These are phyloP conservation scores for Carallia brachiata DNA, from an alignment of 345 rosid genomes.

Conservation along the genomic window DNA sequence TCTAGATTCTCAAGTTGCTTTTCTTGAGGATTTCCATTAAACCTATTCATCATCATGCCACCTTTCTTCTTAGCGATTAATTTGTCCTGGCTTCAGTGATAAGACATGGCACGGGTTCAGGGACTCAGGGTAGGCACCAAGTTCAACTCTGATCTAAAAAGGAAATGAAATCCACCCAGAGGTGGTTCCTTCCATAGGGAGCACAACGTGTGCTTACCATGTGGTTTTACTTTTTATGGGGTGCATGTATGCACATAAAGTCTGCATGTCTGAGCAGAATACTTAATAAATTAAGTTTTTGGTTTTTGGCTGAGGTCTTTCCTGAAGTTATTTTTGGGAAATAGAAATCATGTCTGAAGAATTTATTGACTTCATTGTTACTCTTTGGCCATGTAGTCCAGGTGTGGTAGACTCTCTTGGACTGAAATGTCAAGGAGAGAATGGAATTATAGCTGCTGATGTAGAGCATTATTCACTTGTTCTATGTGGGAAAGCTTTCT, in stretches of 20 bases:
- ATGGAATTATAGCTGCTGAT: constrained; percentile 37
- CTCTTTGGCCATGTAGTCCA: constrained; percentile 12
- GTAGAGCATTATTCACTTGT: constrained; percentile 34
- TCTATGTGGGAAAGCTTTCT: constrained; percentile 33
- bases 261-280: no score
- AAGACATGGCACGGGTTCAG: no score
- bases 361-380: neutral
- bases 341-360: neutral
- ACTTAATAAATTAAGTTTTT: neutral
- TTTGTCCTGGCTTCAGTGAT: no score
- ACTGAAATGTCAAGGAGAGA: constrained; percentile 28
- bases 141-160: no score
- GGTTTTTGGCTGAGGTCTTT: neutral
- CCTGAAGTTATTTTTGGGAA: neutral
- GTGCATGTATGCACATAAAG: no score
- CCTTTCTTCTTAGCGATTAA: neutral
- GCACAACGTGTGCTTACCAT: no score
- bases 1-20: neutral
- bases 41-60: neutral
- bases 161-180: no score
- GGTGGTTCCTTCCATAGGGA: no score
- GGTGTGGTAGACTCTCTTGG: constrained; percentile 22
- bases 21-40: neutral
- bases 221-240: no score
- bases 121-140: no score